phyloP scores from a whole-genome alignment of 129 eudicot genomes.

The Cynara cardunculus region DNA sequence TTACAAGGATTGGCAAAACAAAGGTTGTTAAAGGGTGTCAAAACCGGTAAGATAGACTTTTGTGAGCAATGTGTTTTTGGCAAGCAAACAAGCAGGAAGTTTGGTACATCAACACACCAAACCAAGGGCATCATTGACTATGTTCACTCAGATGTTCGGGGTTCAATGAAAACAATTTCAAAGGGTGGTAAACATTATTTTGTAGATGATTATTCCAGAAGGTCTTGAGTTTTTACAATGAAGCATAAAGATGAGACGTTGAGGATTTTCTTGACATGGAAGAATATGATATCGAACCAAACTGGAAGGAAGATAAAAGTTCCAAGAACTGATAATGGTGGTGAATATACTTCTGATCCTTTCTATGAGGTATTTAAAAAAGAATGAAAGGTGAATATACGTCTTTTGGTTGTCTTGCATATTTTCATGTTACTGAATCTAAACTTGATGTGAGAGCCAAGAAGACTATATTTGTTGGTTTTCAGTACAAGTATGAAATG shows the following conservation, averaged over 20 bases:
- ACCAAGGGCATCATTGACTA: not conserved
- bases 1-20: too few species aligned
- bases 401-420: not conserved
- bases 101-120: not conserved
- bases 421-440: not conserved
- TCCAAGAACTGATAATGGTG: not conserved
- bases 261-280: not conserved
- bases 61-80: slow-evolving; percentile 10
- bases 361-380: too few species aligned
- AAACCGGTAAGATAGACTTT: not conserved
- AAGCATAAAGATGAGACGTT: not conserved
- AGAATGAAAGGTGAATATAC: too few species aligned
- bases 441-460: not conserved
- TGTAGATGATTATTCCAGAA: not conserved
- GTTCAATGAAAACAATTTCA: not conserved
- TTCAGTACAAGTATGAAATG: not conserved
- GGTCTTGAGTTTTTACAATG: not conserved
- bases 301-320: too few species aligned
- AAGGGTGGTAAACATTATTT: not conserved
- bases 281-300: too few species aligned
- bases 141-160: slow-evolving; percentile 12
- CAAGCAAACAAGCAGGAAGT: not conserved
- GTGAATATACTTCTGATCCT: not conserved
- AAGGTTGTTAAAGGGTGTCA: not conserved
- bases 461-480: not conserved